A percentile compares a stretch with the other conserved stretches of the same genome.
Evolutionary conservation across 192 early-diverging fungal species (phyloP).

Genomic region (Polychytrium aggregatum): DNA sequence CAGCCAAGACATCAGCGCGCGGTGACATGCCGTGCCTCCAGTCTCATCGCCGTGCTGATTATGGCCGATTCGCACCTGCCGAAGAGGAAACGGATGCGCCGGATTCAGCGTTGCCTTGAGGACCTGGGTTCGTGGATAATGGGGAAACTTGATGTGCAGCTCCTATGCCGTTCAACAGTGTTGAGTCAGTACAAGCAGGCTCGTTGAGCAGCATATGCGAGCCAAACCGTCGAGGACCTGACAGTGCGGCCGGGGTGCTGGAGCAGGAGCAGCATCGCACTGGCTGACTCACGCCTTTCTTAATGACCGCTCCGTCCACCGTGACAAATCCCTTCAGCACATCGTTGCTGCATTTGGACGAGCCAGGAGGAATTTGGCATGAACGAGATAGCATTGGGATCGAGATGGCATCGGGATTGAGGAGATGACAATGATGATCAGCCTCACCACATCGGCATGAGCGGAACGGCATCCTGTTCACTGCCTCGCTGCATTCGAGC

Average conservation of each 20-base stretch:
- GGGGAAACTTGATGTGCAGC: conserved; percentile 21
- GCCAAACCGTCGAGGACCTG: neutral
- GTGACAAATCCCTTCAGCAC: conserved; percentile 25
- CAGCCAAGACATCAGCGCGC: no score
- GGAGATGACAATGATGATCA: no score
- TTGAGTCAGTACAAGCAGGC: neutral
- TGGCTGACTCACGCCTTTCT: conserved; percentile 15
- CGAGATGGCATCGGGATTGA: no score
- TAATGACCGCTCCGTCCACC: conserved; percentile 15
- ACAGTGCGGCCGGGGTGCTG: neutral
- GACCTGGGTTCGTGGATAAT: conserved; percentile 16
- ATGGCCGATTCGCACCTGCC: no score
- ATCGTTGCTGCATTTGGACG: conserved; percentile 20
- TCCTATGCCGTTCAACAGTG: conserved; percentile 16
- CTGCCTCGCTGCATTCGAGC: no score
- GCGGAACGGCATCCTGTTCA: no score
- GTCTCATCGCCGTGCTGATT: no score
- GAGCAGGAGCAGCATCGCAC: no score
- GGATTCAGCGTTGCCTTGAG: conserved; percentile 16
- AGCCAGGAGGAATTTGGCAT: no score
- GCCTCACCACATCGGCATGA: no score
- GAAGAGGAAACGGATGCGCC: conserved; percentile 3
- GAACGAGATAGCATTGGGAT: no score
- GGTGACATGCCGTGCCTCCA: no score
- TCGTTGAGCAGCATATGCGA: neutral